These are phyloP conservation scores for Chlamydomonas sp. DNA, from an alignment of 139 green algal genomes.

Conservation along the genomic window DNA sequence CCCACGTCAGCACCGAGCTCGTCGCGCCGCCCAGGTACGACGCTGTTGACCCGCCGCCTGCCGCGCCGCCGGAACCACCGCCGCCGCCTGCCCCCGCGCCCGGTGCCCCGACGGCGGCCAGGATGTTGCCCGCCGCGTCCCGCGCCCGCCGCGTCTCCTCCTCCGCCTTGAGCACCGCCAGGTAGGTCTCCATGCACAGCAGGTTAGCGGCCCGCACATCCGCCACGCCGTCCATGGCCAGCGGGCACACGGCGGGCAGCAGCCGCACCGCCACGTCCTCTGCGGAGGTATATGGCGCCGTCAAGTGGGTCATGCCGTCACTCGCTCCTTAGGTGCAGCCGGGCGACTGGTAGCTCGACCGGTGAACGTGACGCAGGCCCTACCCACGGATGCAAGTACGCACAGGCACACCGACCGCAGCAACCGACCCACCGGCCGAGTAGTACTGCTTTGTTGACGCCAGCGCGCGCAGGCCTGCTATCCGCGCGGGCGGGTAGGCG, in stretches of 20 bases:
- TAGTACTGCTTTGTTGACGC: slow-evolving; percentile 68
- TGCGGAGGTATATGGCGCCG: not conserved
- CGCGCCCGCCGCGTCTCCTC: slow-evolving; percentile 9
- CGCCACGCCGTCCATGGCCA: slow-evolving; percentile 81
- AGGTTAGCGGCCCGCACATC: slow-evolving; percentile 60
- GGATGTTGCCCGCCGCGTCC: slow-evolving; percentile 19
- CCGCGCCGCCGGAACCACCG: not conserved
- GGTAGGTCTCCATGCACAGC: slow-evolving; percentile 65
- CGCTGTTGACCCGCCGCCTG: too few relatives aligned
- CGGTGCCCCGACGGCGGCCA: not conserved
- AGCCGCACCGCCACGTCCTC: slow-evolving; percentile 85
- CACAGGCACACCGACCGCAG: not conserved
- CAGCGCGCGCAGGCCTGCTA: slow-evolving; percentile 75
- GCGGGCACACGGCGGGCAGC: slow-evolving; percentile 81
- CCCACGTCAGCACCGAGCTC: slow-evolving; percentile 59
- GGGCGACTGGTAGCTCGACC: too few relatives aligned
- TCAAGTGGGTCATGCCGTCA: too few relatives aligned
- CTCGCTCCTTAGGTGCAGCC: too few relatives aligned
- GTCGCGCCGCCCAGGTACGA: slow-evolving; percentile 8
- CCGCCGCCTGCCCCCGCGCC: not conserved
- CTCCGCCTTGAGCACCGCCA: slow-evolving; percentile 35
- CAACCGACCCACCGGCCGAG: not conserved
- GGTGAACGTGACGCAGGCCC: too few relatives aligned
- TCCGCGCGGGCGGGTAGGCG: slow-evolving; percentile 81
- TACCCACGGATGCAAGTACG: too few relatives aligned